Evolutionary conservation across 208 protist species (phyloP).

Genomic region (Acanthamoeba divionensis): DNA sequence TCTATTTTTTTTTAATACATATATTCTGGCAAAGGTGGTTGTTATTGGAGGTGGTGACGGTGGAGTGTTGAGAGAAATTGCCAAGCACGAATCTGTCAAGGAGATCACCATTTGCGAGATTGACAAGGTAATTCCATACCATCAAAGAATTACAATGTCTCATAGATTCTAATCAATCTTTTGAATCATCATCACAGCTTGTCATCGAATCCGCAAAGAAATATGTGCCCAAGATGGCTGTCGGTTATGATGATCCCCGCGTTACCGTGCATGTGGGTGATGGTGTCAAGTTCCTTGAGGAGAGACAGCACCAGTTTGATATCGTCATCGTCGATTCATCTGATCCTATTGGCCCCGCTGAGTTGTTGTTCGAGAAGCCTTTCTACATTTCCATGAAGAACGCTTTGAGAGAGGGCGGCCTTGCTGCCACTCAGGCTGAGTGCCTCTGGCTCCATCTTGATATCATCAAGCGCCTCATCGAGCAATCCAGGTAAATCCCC

Average conservation of each 20-base stretch:
- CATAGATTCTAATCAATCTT: background rate
- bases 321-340: slow-evolving; percentile 83
- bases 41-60: slow-evolving; percentile 97
- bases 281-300: slow-evolving; percentile 75
- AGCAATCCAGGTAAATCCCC: background rate
- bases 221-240: slow-evolving; percentile 68
- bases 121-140: slow-evolving; percentile 79
- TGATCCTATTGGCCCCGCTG: slow-evolving; percentile 79
- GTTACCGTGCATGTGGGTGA: slow-evolving; percentile 76
- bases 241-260: slow-evolving; percentile 64
- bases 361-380: slow-evolving; percentile 68
- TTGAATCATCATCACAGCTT: background rate
- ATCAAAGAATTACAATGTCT: background rate
- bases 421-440: slow-evolving; percentile 76
- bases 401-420: slow-evolving; percentile 72
- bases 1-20: background rate
- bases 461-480: slow-evolving; percentile 59
- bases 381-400: slow-evolving; percentile 72
- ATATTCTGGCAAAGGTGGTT: slow-evolving; percentile 81
- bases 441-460: slow-evolving; percentile 76
- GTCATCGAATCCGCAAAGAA: slow-evolving; percentile 74
- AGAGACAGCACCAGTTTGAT: slow-evolving; percentile 73
- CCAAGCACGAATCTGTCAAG: slow-evolving; percentile 91
- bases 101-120: slow-evolving; percentile 94
- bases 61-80: slow-evolving; percentile 94